Conservation (phyloP, 177 flowering plant species). For the Vitis hybrid region DNA sequence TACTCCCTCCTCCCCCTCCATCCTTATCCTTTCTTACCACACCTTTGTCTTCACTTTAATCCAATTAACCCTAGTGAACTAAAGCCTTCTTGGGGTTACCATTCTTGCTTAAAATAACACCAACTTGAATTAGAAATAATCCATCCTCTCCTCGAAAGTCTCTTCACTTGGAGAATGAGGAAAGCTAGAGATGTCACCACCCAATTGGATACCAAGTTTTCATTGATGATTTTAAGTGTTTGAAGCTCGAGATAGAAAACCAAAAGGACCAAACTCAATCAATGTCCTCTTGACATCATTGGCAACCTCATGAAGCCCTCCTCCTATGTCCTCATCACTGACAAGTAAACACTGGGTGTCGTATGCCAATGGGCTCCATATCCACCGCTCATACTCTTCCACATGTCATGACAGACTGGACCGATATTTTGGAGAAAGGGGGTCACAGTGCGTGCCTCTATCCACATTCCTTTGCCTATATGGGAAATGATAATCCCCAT, state of each 20-base stretch:
- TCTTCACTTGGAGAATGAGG: background rate
- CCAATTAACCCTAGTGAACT: constrained; percentile 13
- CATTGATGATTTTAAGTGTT: too few relatives aligned
- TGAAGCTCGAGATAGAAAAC: too few relatives aligned
- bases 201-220: too few relatives aligned
- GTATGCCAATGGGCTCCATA: too few relatives aligned
- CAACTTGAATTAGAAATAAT: constrained; percentile 8
- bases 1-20: constrained; percentile 6
- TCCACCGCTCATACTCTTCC: background rate
- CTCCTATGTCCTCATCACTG: too few relatives aligned
- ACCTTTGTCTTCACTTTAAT: constrained; percentile 9
- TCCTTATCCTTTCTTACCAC: constrained; percentile 29
- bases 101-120: constrained; percentile 7
- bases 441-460: background rate
- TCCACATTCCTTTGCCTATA: too few relatives aligned
- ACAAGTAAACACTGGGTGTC: too few relatives aligned
- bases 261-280: too few relatives aligned
- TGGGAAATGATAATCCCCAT: too few relatives aligned
- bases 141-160: background rate
- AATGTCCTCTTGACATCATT: too few relatives aligned
- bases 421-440: background rate
- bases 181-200: background rate
- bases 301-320: too few relatives aligned
- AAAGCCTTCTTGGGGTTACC: background rate
- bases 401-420: background rate